Base-by-base conservation (phyloP, 108 stramenopile species). In the Pelagomonas calceolata region DNA sequence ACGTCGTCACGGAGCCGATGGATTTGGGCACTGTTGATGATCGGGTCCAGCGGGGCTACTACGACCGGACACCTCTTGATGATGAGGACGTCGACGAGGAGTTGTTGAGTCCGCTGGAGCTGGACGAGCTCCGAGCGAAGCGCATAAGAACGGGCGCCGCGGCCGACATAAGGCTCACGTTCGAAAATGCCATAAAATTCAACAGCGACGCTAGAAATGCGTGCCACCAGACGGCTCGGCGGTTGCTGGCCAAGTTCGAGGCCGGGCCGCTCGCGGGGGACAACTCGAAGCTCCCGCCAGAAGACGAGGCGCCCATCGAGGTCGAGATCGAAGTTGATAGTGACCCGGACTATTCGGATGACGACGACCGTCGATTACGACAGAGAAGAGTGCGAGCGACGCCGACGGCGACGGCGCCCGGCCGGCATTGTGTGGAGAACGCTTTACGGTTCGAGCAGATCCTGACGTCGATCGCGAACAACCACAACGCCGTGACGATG, bases 1-100 rank as follows among this genome's bases (percentile, higher is more conserved):
- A 73, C 34, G 79, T 93, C 34, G 86, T 95, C 63, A 74, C 76
- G 64, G 79, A 75, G 35, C 94, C 94, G 5, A 93, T 95, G 94
- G 94, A 95, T 74, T 84, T 95, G 7, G 94, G 90, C 5, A 91
- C 90, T 10, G 82, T 91, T 37, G 80, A 85, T 66, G 81, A 60
- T 26, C 51, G 14, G 21, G 29, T 60, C 21, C 21, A 4, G 21
- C 51, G 14, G 21, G 51, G 51, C 51, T 26, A 4, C 51, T 16
- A 26, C 21, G 51, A 26, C 51, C 44, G 44, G 14, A 45, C 14
- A 16, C 44, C 16, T 16, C 44, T 15, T 10, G 16, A 10, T 10
- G 51, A 60, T 26, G 51, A 17, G 21, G 18, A 4, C 7, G 51
- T 26, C 51, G 51, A 26, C 51, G 51, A 60, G 7, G 51, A 60